Base-by-base conservation (phyloP, 1,139 yeast genomes). In the Lizanozyma gosingica region DNA sequence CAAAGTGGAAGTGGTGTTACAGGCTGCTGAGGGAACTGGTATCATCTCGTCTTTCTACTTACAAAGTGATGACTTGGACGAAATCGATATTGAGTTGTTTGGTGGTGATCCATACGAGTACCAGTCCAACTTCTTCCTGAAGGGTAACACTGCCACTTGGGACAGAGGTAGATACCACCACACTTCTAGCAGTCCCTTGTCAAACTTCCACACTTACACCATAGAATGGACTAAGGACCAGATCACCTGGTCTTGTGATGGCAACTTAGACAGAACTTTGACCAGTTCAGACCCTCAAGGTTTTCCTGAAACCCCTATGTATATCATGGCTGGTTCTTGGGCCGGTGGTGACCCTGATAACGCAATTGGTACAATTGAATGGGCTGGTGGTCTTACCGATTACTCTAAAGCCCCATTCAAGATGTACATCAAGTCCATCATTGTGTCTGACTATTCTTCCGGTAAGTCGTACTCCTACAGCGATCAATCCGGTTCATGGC, bases 1-100 rank as follows among this genome's bases (percentile, higher is more conserved):
- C 41, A 78, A 78, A 49, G 77, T 86, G 16, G 94, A 85, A 56
- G 88, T 80, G 8, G 71, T 68, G 2, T 57, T 84, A 45, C 74
- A 80, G 55, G 83, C 92, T 15, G 88, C 92, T 3, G 63, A 72
- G 16, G 95, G 95, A 18, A 60, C 60, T 36, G 96, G 95, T 45
- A 71, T 87, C 35, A 76, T 87, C 17, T 83, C 95, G 0, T 79
- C 90, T 2, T 80, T 86, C 52, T 86, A 80, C 49, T 67, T 87
- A 45, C 94, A 86, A 58, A 80, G 88, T 49, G 95, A 87, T 57
- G 94, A 83, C 52, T 65, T 81, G 47, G 96, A 87, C 59, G 96
- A 87, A 62, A 78, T 87, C 37, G 96, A 87, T 62, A 60, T 85
- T 40, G 96, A 87, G 59, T 80, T 92, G 76, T 68, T 83, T 42